Evolutionary conservation across 1,284 basidiomycete genomes (phyloP), one percentile per base, ranked within the genome.

Genomic region (Xanthoconium separans): DNA sequence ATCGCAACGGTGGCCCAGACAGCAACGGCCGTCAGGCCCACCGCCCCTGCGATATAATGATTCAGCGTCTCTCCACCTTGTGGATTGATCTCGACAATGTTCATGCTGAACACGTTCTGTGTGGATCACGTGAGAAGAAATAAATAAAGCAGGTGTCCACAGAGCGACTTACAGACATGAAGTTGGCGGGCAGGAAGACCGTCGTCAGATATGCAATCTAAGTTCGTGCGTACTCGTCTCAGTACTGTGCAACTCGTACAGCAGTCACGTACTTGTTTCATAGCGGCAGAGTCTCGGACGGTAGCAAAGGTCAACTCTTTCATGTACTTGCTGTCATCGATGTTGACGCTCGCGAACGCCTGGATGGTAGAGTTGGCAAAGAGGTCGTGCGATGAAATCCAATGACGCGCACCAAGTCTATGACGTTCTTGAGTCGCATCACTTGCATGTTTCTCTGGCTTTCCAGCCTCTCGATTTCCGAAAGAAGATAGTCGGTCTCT

Each of bases 161-260:
- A 37, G 18, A 11, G 41, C 29, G 34, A 70, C 79, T 60, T 63
- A 82, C 81, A 1, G 81, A 75, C 43, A 77, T 66, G 53, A 84
- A 78, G 12, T 75, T 76, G 4, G 78, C 77, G 4, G 82, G 82
- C 9, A 84, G 68, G 63, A 83, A 84, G 24, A 80, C 61, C 78
- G 82, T 83, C 0, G 81, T 81, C 2, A 84, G 65, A 54, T 82
- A 83, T 0, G 79, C 72, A 20, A 76, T 70, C 65, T 72, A 29
- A 5, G 33, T 13, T 9, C 15, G 42, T 18, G 5, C 39, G 12
- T 9, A 37, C 9, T 30, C 5, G 27, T 20, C 2, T 59, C 18
- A 48, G 27, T 15, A 6, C 30, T 2, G 9, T 13, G 6, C 16
- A 15, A 6, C 37, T 2, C 16, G 20, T 24, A 27, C 29, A 20